Evolutionary conservation across 2,329 filamentous ascomycete species (phyloP), one percentile per base, ranked within the genome.

Genomic region (Celoporthe dispersa): DNA sequence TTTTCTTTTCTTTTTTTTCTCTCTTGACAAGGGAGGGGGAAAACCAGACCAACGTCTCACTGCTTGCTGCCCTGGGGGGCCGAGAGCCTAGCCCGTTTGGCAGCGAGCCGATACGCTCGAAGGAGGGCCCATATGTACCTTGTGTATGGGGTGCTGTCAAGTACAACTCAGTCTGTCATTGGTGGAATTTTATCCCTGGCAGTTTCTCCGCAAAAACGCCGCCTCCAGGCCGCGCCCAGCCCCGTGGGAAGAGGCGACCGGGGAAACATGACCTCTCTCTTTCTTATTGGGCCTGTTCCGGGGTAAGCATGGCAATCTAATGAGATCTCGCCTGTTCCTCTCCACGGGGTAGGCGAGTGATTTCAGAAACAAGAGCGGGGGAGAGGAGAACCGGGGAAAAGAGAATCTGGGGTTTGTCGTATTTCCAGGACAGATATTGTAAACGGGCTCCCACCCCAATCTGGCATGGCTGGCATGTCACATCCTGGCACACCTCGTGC

Each of bases 121-220:
- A 22, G 35, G 14, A 16, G 16, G 1, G 16, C 25, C 28, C 41
- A 9, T 25, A 53, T 53, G 8, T 31, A 28, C 37, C 16, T 44
- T 8, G 62, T 6, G 22, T 33, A n/a, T n/a, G n/a, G n/a, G n/a
- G n/a, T n/a, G n/a, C n/a, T n/a, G n/a, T n/a, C n/a, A n/a, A n/a
- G n/a, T 14, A 3, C 59, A 16, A 33, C 16, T 12, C n/a, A n/a
- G n/a, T 35, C n/a, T 51, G 39, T 48, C 44, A 70, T 70, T 70
- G 68, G 68, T 70, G 68, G 68, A 65, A 57, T 53, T 60, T 19
- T 9, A 41, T 39, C 64, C 59, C 64, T 33, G 28, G n/a, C 12
- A 64, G 31, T 64, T 60, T 65, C 66, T 64, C 68, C 68, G 66
- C 68, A 48, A 33, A n/a, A 33, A n/a, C 44, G 44, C 44, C 68